Conservation (phyloP, 768 basidiomycete species). For the Suillus subluteus region DNA sequence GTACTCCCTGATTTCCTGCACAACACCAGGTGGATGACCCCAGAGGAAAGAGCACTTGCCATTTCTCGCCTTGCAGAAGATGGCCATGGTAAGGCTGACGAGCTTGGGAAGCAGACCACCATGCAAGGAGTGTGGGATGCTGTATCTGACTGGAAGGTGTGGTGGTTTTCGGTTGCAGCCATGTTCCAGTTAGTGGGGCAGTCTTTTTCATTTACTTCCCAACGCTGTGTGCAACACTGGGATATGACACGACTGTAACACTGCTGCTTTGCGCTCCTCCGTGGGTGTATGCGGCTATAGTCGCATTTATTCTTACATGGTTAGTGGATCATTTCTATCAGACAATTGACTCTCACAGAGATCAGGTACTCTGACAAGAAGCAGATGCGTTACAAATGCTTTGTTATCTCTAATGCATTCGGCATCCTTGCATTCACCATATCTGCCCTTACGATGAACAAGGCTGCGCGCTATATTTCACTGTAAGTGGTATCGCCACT, state of each 20-base stretch:
- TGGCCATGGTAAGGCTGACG: constrained; percentile 51
- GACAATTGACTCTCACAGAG: neutral
- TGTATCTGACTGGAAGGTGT: constrained; percentile 76
- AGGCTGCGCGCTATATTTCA: neutral
- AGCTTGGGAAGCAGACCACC: constrained; percentile 32
- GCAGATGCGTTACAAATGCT: neutral
- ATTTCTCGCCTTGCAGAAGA: constrained; percentile 35
- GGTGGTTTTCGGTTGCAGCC: constrained; percentile 71
- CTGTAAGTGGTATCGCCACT: neutral
- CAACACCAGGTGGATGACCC: constrained; percentile 34
- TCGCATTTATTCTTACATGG: neutral
- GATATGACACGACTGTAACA: neutral
- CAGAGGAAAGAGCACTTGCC: constrained; percentile 34
- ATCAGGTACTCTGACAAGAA: neutral
- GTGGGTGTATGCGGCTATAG: neutral
- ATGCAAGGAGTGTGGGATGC: constrained; percentile 57
- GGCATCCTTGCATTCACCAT: neutral
- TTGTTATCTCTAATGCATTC: neutral
- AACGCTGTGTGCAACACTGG: neutral
- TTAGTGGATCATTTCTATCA: neutral
- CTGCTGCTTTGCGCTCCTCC: neutral
- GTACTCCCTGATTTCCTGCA: constrained; percentile 43
- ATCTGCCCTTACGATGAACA: neutral
- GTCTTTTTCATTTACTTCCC: neutral
- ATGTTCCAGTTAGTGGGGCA: neutral